Evolutionary conservation across 768 basidiomycete genomes (phyloP).

Genomic region (Artomyces pyxidatus): DNA sequence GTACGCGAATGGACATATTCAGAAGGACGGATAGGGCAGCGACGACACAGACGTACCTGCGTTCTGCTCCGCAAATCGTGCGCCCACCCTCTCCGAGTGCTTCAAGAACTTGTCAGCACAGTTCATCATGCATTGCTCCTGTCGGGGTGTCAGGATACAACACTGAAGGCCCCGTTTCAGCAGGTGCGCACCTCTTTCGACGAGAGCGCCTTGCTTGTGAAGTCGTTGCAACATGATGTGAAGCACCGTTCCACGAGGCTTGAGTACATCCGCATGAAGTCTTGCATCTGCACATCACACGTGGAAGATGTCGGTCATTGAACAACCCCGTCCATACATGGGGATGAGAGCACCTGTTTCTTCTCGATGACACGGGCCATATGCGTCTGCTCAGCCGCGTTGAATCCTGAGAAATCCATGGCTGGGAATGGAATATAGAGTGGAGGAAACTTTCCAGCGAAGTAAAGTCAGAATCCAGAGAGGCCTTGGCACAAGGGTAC

Average conservation of each 20-base stretch:
- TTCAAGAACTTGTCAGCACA: conserved; percentile 98
- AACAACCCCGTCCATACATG: neutral
- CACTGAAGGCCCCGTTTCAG: neutral
- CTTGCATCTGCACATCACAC: conserved; percentile 73
- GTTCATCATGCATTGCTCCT: conserved; percentile 88
- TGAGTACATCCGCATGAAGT: conserved; percentile 93
- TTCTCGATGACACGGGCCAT: conserved; percentile 93
- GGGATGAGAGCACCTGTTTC: conserved; percentile 61
- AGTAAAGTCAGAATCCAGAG: no score
- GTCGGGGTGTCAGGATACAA: conserved; percentile 2
- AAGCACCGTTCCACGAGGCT: conserved; percentile 95
- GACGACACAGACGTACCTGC: conserved; percentile 55
- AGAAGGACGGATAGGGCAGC: neutral
- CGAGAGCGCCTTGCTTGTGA: conserved; percentile 89
- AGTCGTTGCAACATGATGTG: conserved; percentile 91
- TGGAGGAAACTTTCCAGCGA: conserved; percentile 5
- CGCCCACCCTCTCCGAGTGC: conserved; percentile 88
- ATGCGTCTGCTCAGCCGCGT: conserved; percentile 88
- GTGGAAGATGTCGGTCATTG: neutral
- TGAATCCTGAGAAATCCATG: conserved; percentile 93
- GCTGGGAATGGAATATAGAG: conserved; percentile 12
- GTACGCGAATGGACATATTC: conserved; percentile 1
- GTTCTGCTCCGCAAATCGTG: conserved; percentile 86
- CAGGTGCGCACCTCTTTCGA: conserved; percentile 70
- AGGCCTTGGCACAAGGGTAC: no score